These are phyloP conservation scores for Ligustrum vulgare DNA, from an alignment of 257 asterid genomes.

Conservation along the genomic window DNA sequence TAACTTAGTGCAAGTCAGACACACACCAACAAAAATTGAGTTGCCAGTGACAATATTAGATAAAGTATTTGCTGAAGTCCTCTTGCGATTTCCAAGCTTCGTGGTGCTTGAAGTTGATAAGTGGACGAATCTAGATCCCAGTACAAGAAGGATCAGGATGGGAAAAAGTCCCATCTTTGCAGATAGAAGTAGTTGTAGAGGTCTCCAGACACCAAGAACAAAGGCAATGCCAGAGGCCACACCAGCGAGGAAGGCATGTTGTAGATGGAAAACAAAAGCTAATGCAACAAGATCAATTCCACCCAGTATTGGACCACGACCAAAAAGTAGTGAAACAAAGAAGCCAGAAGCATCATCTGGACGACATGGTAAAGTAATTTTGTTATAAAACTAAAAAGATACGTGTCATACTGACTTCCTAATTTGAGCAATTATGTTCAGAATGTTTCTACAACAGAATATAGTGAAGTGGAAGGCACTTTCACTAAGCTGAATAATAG, in stretches of 20 bases:
- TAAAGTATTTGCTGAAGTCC: constrained; percentile 57
- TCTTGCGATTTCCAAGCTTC: constrained; percentile 60
- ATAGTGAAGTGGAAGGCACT: not conserved
- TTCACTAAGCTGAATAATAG: not conserved
- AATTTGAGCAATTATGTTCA: not conserved
- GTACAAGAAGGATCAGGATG: constrained; percentile 50
- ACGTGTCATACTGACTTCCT: not conserved
- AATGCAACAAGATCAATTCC: constrained; percentile 77
- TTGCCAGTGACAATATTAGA: constrained; percentile 46
- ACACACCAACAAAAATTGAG: constrained; percentile 52
- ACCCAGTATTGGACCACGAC: constrained; percentile 89
- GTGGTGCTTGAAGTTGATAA: constrained; percentile 43
- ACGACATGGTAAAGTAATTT: constrained; percentile 40
- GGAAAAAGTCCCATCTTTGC: constrained; percentile 72
- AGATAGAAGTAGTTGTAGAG: constrained; percentile 71
- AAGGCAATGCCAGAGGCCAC: constrained; percentile 91
- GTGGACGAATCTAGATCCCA: constrained; percentile 58
- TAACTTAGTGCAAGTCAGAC: constrained; percentile 75
- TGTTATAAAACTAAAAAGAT: constrained; percentile 12
- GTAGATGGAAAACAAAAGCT: constrained; percentile 75
- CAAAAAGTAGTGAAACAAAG: constrained; percentile 82
- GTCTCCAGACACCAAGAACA: constrained; percentile 86
- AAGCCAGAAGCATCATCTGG: constrained; percentile 93
- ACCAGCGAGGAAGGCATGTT: constrained; percentile 91
- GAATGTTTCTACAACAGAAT: constrained; percentile 5